A percentile compares a stretch with the other conserved stretches of the same genome.
phyloP scores from a whole-genome alignment of 306 rosid genomes.

The Vigna hirtella region DNA sequence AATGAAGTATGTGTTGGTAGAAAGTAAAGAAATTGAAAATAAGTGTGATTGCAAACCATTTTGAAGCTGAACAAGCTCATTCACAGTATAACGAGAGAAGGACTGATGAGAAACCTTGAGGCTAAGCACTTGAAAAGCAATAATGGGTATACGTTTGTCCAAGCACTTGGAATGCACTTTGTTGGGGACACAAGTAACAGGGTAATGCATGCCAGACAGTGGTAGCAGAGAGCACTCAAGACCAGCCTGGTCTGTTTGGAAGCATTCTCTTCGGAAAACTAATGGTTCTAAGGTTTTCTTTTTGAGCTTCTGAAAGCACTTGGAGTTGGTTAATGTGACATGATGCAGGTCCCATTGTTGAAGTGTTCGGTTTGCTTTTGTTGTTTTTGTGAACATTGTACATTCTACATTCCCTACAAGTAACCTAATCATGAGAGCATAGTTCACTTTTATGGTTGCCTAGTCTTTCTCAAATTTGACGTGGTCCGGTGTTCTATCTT shows the following conservation, averaged over 20 bases:
- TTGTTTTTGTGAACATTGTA: conserved; percentile 18
- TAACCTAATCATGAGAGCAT: conserved; percentile 47
- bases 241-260: conserved; percentile 40
- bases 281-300: conserved; percentile 12
- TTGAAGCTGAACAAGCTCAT: neutral
- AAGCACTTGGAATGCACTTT: conserved; percentile 18
- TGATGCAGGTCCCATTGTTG: conserved; percentile 9
- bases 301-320: neutral
- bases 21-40: conserved; percentile 6
- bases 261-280: neutral
- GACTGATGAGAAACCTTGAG: neutral
- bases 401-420: conserved; percentile 36
- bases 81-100: neutral
- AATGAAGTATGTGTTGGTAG: too few relatives aligned
- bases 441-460: conserved; percentile 44
- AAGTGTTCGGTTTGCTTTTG: conserved; percentile 25
- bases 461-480: conserved; percentile 36
- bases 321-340: neutral
- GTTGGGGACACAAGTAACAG: conserved; percentile 18
- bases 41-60: too few relatives aligned
- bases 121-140: conserved; percentile 15
- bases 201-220: conserved; percentile 52
- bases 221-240: conserved; percentile 47
- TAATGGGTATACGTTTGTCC: neutral
- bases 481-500: conserved; percentile 45